Base-by-base conservation (phyloP, 495 filamentous ascomycete genomes). In the Aspergillus avenaceus region DNA sequence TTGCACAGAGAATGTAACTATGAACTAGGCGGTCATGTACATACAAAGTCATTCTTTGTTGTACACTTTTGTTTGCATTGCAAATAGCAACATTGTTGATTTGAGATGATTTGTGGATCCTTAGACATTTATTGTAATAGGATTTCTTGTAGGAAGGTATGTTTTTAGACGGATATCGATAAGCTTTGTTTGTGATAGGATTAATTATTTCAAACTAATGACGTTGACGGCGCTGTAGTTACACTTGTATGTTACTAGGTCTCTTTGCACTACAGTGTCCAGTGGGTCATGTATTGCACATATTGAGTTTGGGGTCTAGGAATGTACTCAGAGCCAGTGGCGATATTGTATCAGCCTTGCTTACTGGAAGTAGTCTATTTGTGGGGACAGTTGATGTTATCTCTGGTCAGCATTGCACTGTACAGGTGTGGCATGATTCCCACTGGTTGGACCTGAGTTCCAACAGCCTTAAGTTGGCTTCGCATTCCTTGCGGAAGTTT, bases 221-320 rank as follows among this genome's bases (percentile, higher is more conserved):
- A 83, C 85, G 24, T 91, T 88, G 81, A 87, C 43, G 83, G 83
- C 8, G 83, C 91, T 9, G 79, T 84, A 8, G 81, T 91, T 1
- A 66, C 81, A 4, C 65, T 91, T n/a, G 67, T 92, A 21, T 91
- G 28, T 62, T 91, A n/a, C 68, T 95, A 9, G 89, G 90, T 84
- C 88, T 50, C 87, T 88, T 0, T 90, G 84, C 54, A 82, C 84
- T 1, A 83, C 81, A 18, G 75, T 91, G 1, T 84, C 90, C 53
- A 79, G 80, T 29, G 70, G 76, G 47, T 70, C 74, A 76, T 13
- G 69, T 74, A 45, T 72, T 91, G 50, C 85, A 85, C 56, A 80
- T 85, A 29, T 82, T 81, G 25, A 79, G 78, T 13, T 68, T 95
- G 49, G 78, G 84, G 16, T 79, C 90, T 46, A 84, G 91, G 44